These are phyloP conservation scores for Vitellaria paradoxa DNA, from an alignment of 179 eudicot genomes.

Conservation along the genomic window DNA sequence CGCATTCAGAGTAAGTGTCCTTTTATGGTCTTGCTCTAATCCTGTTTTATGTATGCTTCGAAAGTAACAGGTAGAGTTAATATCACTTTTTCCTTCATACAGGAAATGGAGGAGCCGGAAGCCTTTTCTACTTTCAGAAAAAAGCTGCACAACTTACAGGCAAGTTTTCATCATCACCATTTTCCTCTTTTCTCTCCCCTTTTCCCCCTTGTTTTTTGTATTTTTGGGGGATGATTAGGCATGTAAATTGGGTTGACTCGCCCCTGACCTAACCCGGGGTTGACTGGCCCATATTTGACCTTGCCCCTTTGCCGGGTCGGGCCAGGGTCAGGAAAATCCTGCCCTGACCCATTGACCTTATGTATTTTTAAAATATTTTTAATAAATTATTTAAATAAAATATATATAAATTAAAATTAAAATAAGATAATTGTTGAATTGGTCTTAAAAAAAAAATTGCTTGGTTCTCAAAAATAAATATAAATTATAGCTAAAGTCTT, in stretches of 20 bases:
- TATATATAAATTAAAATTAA: no score
- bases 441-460: no score
- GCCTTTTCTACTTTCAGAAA: constrained; percentile 81
- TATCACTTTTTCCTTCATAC: constrained; percentile 23
- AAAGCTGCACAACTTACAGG: constrained; percentile 85
- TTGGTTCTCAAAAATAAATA: no score
- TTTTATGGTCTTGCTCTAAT: neutral
- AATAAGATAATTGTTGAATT: no score
- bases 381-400: no score
- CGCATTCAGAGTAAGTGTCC: constrained; percentile 44
- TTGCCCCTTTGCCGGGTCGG: no score
- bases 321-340: no score
- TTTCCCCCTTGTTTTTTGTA: constrained; percentile 9
- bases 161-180: constrained; percentile 12
- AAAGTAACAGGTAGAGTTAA: constrained; percentile 12
- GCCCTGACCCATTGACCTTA: no score
- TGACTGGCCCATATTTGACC: no score
- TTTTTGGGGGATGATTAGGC: neutral
- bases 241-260: neutral
- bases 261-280: no score
- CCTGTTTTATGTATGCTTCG: neutral
- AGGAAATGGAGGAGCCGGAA: constrained; percentile 70
- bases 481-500: no score
- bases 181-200: neutral
- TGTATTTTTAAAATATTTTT: no score